Evolutionary conservation across 129 eudicot genomes (phyloP), one percentile per base, ranked within the genome.

Genomic region (Artemisia argyi): DNA sequence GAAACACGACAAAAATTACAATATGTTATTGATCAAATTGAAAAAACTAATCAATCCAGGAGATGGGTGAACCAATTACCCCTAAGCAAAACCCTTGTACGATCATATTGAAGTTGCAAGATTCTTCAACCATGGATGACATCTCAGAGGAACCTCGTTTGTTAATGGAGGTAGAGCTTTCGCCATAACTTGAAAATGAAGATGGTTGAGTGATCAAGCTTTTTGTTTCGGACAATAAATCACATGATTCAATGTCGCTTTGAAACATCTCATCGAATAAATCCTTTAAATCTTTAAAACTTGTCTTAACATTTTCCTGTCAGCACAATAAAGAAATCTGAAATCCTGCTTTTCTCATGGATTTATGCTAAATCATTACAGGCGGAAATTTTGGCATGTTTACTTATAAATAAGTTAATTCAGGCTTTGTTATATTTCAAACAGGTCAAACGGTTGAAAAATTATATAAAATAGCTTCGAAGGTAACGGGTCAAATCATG

Each of bases 221-320:
- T 18, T 49, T 72, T 14, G 73, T 73, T 39, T 39, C 46, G 2
- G 11, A 39, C 11, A 2, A 39, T 39, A 39, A 39, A 7, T 7
- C 46, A 39, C 11, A 7, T 16, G 66, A 24, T 35, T 80, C 83
- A 0, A 76, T 69, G 71, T 85, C 96, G 20, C 76, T 86, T 13
- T 82, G 79, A 77, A 91, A 82, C 84, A 91, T 86, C 65, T 86
- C 95, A 53, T 86, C 81, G 32, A 85, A 88, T 69, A 91, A 74
- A 22, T 78, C 85, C 73, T 91, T 83, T 74, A 85, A 28, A 47
- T 91, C 90, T 64, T 86, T 88, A 14, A 85, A 88, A 76, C 84
- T 91, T 44, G 65, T 74, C 61, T 76, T 79, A 4, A 74, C 72
- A 15, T 79, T 85, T 68, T 80, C 90, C 92, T 91, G 80, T 55